Conservation (phyloP, 2,329 filamentous ascomycete genomes). For the Phialophora expanda region DNA sequence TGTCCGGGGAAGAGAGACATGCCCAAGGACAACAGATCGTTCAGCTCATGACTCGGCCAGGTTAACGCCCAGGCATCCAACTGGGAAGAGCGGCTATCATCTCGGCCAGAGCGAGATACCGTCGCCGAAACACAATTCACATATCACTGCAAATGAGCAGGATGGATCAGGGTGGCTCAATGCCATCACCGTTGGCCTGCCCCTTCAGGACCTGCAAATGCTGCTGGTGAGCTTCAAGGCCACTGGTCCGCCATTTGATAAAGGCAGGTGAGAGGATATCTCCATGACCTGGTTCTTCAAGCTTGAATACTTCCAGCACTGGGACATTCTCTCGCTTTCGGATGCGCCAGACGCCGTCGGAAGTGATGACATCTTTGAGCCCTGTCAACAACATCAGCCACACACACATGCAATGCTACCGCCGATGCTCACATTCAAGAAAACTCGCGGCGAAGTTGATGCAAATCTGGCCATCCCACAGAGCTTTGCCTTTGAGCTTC, state of each 20-base stretch:
- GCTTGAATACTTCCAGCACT: conserved; percentile 73
- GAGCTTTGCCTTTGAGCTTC: conserved; percentile 65
- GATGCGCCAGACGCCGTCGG: conserved; percentile 82
- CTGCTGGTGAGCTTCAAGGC: conserved; percentile 20
- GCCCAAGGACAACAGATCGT: background rate
- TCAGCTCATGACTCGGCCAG: background rate
- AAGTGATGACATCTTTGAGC: conserved; percentile 63
- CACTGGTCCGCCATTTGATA: conserved; percentile 67
- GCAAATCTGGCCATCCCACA: conserved; percentile 91
- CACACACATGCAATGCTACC: background rate
- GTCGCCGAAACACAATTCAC: background rate
- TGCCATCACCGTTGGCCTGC: background rate
- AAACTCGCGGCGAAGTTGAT: conserved; percentile 86
- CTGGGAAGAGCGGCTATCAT: background rate
- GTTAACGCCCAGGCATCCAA: background rate
- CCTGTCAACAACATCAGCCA: conserved; percentile 53
- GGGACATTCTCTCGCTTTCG: conserved; percentile 66
- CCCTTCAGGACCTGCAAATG: background rate
- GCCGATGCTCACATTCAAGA: conserved; percentile 68
- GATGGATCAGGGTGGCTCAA: conserved; percentile 6
- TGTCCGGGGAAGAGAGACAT: background rate
- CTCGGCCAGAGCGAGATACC: background rate
- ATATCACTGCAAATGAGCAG: background rate
- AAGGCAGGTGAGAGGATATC: conserved; percentile 78
- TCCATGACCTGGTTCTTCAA: conserved; percentile 76